Evolutionary conservation across 2,329 filamentous ascomycete species (phyloP), one percentile per base, ranked within the genome.

Genomic region (Colletotrichum musae): DNA sequence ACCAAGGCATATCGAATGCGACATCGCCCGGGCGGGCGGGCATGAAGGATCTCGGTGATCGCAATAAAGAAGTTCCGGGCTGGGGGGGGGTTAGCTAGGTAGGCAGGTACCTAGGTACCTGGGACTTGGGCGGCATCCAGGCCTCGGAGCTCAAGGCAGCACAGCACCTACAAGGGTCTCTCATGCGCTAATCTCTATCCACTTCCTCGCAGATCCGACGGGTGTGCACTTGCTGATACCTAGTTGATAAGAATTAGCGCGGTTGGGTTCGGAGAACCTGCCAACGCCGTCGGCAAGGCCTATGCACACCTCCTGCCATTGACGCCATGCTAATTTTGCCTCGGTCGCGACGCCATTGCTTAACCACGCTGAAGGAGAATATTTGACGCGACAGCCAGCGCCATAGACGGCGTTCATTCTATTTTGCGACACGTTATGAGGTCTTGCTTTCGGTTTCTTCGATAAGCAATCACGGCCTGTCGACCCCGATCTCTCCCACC

Each of bases 241-340:
- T 18, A 62, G n/a, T 7, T 54, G 59, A 62, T 62, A 54, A 62
- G 59, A 62, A 54, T 62, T 62, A 62, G 59, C 59, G 59, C 36
- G 50, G 59, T 62, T 62, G 41, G 50, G 59, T 47, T 54, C 26
- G 41, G 59, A 26, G 59, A 39, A 45, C 39, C 59, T 52, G 41
- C 36, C 28, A 47, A 52, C 48, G 47, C 58, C 39, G 43, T 59
- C 50, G 36, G 54, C 28, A 53, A 58, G 13, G 41, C 51, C 15
- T 57, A 57, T 69, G 62, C 67, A 69, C 66, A 50, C 45, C 62
- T 66, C 26, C 28, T 43, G 24, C 62, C 61, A 28, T 64, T 67
- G 63, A 70, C 63, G 67, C 67, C 62, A 70, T 67, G 54, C 63
- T 43, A 51, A 61, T 57, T 54, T 53, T 62, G 67, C 43, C 51